These are phyloP conservation scores for Malassezia arunalokei DNA, from an alignment of 1,284 basidiomycete genomes.

Conservation along the genomic window DNA sequence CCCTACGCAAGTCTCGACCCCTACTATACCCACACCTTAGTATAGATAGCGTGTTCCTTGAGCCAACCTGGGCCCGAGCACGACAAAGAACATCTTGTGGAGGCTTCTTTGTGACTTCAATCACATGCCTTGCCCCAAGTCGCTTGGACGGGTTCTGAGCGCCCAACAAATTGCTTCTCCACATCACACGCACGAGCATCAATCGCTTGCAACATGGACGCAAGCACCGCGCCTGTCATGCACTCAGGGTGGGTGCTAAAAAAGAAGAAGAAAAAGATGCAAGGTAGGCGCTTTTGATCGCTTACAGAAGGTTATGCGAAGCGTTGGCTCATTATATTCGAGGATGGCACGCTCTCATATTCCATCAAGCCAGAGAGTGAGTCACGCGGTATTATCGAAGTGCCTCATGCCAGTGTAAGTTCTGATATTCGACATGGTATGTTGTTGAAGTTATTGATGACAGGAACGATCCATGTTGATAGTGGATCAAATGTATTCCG, in stretches of 20 bases:
- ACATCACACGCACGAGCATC: background rate
- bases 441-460: background rate
- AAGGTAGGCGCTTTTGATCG: conserved; percentile 16
- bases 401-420: conserved; percentile 41
- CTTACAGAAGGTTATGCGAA: conserved; percentile 35
- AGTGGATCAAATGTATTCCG: conserved; percentile 40
- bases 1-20: background rate
- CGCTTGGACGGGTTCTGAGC: no score
- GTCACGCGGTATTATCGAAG: conserved; percentile 38
- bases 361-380: conserved; percentile 32
- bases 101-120: no score
- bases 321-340: conserved; percentile 38
- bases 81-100: no score
- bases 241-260: conserved; percentile 44
- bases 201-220: conserved; percentile 3
- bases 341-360: conserved; percentile 39
- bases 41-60: no score
- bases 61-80: no score
- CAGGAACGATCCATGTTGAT: conserved; percentile 43
- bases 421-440: conserved; percentile 32
- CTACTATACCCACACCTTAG: no score
- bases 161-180: no score
- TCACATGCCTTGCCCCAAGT: no score
- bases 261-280: conserved; percentile 46
- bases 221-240: conserved; percentile 18